phyloP scores from a whole-genome alignment of 306 rosid genomes.

The Citrullus mucosospermus region DNA sequence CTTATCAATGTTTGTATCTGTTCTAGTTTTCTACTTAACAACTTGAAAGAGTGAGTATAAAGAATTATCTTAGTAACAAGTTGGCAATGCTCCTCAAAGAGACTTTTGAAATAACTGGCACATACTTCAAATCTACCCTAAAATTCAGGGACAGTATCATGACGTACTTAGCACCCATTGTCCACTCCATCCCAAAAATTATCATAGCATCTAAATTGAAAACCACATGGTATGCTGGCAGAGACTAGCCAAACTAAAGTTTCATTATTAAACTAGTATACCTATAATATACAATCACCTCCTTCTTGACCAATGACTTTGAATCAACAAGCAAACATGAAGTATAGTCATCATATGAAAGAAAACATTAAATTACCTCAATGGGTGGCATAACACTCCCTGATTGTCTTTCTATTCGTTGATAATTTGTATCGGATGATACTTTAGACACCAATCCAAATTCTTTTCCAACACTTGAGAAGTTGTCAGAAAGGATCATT shows the following conservation, averaged over 20 bases:
- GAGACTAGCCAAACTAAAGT: background rate
- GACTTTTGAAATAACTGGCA: background rate
- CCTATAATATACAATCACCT: background rate
- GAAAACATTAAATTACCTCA: slow-evolving; percentile 29
- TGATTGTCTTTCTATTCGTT: slow-evolving; percentile 8
- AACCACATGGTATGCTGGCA: background rate
- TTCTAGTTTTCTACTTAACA: background rate
- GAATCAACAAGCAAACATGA: background rate
- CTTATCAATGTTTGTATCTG: background rate
- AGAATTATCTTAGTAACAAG: background rate
- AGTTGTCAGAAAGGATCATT: slow-evolving; percentile 3
- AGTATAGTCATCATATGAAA: background rate
- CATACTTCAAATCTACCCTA: background rate
- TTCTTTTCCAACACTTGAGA: slow-evolving; percentile 15
- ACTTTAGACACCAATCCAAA: slow-evolving; percentile 15
- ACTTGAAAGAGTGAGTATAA: background rate
- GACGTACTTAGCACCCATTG: background rate
- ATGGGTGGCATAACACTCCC: slow-evolving; percentile 33
- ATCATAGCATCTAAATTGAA: background rate
- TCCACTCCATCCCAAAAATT: background rate
- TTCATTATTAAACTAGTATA: background rate
- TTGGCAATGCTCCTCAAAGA: background rate
- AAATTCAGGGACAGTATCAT: background rate
- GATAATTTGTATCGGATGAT: slow-evolving; percentile 17
- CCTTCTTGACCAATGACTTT: background rate